Base-by-base conservation (phyloP, 768 basidiomycete species). In the Lentinula guzmanii region DNA sequence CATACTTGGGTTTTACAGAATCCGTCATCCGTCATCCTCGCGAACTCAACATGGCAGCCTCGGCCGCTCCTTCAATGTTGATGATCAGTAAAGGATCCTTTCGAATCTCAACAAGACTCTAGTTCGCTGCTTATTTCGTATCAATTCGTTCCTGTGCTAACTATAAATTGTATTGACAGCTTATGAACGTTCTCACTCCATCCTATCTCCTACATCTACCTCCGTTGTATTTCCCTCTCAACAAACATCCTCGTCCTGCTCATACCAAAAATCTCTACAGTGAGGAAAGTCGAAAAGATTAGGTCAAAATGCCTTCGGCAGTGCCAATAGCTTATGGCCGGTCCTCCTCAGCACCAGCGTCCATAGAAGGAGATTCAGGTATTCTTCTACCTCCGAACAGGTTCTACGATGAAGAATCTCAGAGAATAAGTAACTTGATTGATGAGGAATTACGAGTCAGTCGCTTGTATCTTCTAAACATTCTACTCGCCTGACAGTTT, bases 371-470 rank as follows among this genome's bases (percentile, higher is more conserved):
- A 2, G 55, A 46, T 34, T 59, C 58, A 37, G 58, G 58, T 15
- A 39, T 59, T 21, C n/a, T 59, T 1, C 28, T 59, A 39, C 58
- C 58, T 34, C 31, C 58, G 10, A 59, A 59, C 18, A 33, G 58
- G 7, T 65, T 68, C 52, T 67, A 82, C 33, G 77, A 81, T 21
- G 76, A 73, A 53, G 72, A 77, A n/a, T 81, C 83, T 7, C 69
- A 72, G 10, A 77, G 72, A 39, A 74, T 78, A 60, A 85, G 80
- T 69, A 77, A 76, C 63, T 70, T 72, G 67, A 85, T 85, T 66
- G 83, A 85, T 68, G 82, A 85, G 53, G 83, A 85, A 31, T 70
- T 85, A 67, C 82, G 73, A 73, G 84, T 83, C 45, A 24, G 67
- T 35, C 64, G 39, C 34, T 35, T 15, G 45, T 4, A 31, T 48